A percentile compares a stretch with the other conserved stretches of the same genome.
These are phyloP conservation scores for Fraxinus baroniana DNA, from an alignment of 305 asterid species.

Conservation along the genomic window DNA sequence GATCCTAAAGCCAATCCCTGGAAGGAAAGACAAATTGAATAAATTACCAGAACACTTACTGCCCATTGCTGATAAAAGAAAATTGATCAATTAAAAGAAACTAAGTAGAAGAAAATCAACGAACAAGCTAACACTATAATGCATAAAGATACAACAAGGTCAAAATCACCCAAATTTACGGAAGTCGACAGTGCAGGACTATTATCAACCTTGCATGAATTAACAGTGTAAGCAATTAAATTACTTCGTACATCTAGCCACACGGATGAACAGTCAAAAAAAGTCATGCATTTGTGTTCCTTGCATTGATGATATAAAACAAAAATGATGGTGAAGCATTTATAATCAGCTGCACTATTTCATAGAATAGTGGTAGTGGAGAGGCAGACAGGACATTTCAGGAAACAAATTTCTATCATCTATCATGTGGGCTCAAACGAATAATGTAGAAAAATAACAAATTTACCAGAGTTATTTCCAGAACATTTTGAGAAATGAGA, in stretches of 20 bases:
- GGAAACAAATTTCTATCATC: not conserved
- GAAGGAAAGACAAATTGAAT: not conserved
- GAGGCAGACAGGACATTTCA: not conserved
- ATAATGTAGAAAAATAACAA: not conserved
- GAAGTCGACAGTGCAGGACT: not conserved
- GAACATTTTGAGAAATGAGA: not conserved
- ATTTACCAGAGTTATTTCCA: not conserved
- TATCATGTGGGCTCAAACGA: not conserved
- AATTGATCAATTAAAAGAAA: not conserved
- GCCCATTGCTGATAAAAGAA: not conserved
- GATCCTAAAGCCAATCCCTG: conserved; percentile 4
- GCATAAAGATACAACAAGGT: not conserved
- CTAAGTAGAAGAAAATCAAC: not conserved
- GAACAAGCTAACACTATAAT: not conserved
- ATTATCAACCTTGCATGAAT: not conserved
- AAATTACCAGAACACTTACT: not conserved
- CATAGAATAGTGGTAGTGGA: not conserved
- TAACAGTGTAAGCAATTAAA: not conserved
- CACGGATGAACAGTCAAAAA: not conserved
- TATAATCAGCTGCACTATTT: not conserved
- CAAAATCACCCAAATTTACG: not conserved
- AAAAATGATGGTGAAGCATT: not conserved
- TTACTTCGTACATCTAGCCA: not conserved
- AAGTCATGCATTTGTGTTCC: not conserved
- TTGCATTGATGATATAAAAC: not conserved